Evolutionary conservation across 2,329 filamentous ascomycete species (phyloP).

Genomic region (Lecanoromycetidae sp.): DNA sequence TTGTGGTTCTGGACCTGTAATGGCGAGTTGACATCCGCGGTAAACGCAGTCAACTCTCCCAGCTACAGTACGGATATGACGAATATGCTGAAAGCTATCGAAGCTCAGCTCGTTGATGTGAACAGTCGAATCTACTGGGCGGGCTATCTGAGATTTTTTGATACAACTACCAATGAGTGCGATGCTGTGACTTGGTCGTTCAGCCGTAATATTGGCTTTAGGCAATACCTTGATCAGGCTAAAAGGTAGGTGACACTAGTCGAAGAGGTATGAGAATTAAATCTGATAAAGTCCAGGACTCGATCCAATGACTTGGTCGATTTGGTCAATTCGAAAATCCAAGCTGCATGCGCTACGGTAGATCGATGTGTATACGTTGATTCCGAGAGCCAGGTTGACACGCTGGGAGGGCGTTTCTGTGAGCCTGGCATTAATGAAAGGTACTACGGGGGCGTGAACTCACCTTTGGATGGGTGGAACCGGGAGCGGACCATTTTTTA

Average conservation of each 20-base stretch:
- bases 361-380: conserved; percentile 3
- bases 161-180: conserved; percentile 7
- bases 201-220: not conserved
- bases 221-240: conserved; percentile 4
- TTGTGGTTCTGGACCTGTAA: not conserved
- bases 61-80: not conserved
- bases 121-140: conserved; percentile 4
- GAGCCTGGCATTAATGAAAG: conserved; percentile 7
- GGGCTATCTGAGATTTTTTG: not conserved
- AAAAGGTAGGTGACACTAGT: not conserved
- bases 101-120: not conserved
- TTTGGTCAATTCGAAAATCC: conserved; percentile 4
- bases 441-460: not conserved
- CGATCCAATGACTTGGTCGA: not conserved
- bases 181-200: conserved; percentile 7
- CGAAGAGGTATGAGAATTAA: not conserved
- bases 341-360: not conserved
- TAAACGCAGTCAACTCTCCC: not conserved
- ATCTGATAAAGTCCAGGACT: not conserved
- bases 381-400: not conserved
- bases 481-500: not conserved
- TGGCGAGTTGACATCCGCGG: not conserved
- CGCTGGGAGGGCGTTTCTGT: not conserved
- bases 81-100: not conserved
- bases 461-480: not conserved